Base-by-base conservation (phyloP, 2,329 filamentous ascomycete genomes). In the Cryphonectria parasitica region DNA sequence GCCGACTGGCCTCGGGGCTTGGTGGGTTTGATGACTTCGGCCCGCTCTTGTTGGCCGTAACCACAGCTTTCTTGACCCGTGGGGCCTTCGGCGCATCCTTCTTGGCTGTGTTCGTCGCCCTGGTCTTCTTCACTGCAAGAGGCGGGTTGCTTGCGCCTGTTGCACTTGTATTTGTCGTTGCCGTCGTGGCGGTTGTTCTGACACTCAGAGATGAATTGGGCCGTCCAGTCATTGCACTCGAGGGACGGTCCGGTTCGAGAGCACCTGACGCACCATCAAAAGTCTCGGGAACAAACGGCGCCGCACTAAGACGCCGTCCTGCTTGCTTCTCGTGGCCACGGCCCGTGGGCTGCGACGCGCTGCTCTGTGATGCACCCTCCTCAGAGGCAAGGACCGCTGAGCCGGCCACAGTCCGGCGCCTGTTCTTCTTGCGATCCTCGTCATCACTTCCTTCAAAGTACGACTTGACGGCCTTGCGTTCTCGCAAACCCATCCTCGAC, bases 401-500 rank as follows among this genome's bases (percentile, higher is more conserved):
- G 39, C 86, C 86, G 39, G 85, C 86, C 61, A 91, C 86, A 0
- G 90, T 93, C 73, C 84, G 91, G 68, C 91, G 83, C 43, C 91
- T 86, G 73, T 82, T 83, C 74, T 82, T 83, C 11, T 69, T 81
- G 41, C 82, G 81, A 5, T 80, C 76, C 25, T 85, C 82, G 6
- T 80, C 76, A 28, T 85, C 82, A 52, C 85, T 84, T 65, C 86
- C 86, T 17, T 87, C 85, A 2, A 85, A 83, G n/a, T 84, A 81
- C 4, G 87, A 82, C 67, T 85, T 90, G 10, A 84, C 79, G 17
- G 83, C 82, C 77, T 91, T 94, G 72, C 93, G 88, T 69, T 91
- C 90, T 43, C 94, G 88, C 67, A 96, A 83, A 73, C 93, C 90
- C 87, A 91, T 92, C 70, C 91, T 86, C n/a, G 85, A 87, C 7